Conservation (phyloP, 1,139 yeast species). For the Casaregolazyma suthepensis region DNA sequence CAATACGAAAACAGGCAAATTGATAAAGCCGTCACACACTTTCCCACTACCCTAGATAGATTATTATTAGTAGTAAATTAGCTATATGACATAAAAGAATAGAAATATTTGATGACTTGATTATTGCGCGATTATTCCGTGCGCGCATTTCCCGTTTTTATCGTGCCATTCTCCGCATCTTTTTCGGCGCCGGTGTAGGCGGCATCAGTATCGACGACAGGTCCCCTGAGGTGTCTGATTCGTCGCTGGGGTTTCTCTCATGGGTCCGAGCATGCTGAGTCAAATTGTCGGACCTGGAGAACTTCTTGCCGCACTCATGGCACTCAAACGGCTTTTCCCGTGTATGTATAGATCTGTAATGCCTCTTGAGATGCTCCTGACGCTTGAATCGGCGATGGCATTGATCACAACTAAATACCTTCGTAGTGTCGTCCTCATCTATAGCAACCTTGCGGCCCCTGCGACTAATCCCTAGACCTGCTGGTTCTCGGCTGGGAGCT, state of each 20-base stretch:
- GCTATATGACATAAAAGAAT: background rate
- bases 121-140: background rate
- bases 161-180: constrained; percentile 6
- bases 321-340: constrained; percentile 72
- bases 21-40: background rate
- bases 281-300: constrained; percentile 69
- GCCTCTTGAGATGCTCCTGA: constrained; percentile 75
- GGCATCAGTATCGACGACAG: constrained; percentile 10
- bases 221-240: constrained; percentile 6
- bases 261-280: constrained; percentile 72
- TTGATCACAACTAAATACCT: constrained; percentile 30
- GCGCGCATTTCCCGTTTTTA: background rate
- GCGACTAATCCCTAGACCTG: constrained; percentile 10
- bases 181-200: constrained; percentile 11
- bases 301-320: constrained; percentile 62
- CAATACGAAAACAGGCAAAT: background rate
- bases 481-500: background rate
- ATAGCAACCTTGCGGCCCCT: constrained; percentile 27
- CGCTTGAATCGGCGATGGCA: constrained; percentile 49
- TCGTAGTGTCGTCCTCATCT: constrained; percentile 22
- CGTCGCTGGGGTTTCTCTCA: constrained; percentile 7
- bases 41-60: background rate
- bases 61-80: background rate
- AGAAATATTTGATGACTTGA: background rate
- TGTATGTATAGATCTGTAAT: constrained; percentile 61